Conservation (phyloP, 2,329 filamentous ascomycete genomes). For the Fusarium beomiforme region DNA sequence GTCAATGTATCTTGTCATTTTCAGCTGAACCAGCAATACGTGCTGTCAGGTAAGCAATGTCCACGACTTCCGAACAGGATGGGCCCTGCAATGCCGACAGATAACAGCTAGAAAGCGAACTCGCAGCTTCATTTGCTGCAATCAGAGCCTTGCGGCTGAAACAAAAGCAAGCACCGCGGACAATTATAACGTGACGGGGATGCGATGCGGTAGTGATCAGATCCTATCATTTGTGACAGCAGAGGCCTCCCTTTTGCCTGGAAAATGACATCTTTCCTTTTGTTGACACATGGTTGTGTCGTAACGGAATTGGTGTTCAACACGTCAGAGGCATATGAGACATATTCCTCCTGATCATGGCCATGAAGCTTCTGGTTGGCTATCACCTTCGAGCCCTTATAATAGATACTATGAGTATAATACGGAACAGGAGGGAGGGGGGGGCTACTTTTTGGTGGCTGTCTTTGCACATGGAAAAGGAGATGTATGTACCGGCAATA, state of each 20-base stretch:
- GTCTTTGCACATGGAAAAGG: neutral
- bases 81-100: neutral
- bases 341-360: neutral
- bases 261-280: conserved; percentile 10
- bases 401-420: neutral
- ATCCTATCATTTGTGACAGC: conserved; percentile 34
- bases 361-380: neutral
- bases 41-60: neutral
- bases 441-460: neutral
- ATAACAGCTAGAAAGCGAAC: neutral
- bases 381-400: neutral
- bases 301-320: conserved; percentile 4
- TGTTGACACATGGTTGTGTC: neutral
- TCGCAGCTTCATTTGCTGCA: neutral
- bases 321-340: conserved; percentile 4
- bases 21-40: neutral
- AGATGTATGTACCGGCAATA: neutral
- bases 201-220: conserved; percentile 16
- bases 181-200: neutral
- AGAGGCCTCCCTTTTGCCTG: conserved; percentile 4
- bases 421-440: neutral
- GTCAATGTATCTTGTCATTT: neutral
- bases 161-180: conserved; percentile 7
- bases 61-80: neutral
- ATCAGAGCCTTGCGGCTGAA: neutral